Percentiles rank a stretch among this genome's conserved stretches.
These are phyloP conservation scores for Closterium sp. DNA, from an alignment of 139 green algal genomes.

Conservation along the genomic window DNA sequence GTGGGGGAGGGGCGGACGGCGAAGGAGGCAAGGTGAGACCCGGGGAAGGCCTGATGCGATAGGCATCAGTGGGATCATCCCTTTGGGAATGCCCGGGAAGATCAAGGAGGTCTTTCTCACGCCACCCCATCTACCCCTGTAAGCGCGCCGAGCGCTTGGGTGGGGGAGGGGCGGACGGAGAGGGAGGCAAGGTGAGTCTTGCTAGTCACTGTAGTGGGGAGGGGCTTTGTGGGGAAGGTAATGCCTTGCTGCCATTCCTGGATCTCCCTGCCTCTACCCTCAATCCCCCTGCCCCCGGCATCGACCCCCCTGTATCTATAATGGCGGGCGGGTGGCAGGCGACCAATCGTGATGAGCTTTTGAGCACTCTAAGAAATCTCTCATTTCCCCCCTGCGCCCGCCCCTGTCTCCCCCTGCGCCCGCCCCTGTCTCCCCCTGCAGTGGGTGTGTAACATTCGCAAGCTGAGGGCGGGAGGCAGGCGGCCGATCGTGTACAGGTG, in stretches of 20 bases:
- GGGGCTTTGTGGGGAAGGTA: too few relatives aligned
- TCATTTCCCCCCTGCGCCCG: background rate
- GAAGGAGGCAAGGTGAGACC: too few relatives aligned
- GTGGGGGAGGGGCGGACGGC: too few relatives aligned
- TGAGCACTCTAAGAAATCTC: too few relatives aligned
- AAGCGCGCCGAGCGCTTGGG: background rate
- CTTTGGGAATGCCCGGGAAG: background rate
- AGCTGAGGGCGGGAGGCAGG: background rate
- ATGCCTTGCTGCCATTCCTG: background rate
- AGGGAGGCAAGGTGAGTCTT: too few relatives aligned
- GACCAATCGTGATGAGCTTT: background rate
- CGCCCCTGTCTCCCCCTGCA: background rate
- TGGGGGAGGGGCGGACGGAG: too few relatives aligned
- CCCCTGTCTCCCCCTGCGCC: too few relatives aligned
- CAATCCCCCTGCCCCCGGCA: too few relatives aligned
- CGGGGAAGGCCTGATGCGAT: too few relatives aligned
- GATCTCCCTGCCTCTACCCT: background rate
- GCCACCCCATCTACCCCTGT: background rate
- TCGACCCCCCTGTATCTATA: background rate
- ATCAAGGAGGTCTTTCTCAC: conserved; percentile 3
- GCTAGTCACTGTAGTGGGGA: too few relatives aligned
- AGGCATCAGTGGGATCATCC: too few relatives aligned
- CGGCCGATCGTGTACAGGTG: background rate
- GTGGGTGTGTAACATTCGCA: background rate
- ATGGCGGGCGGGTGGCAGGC: background rate